Evolutionary conservation across 495 filamentous ascomycete genomes (phyloP).

Genomic region (Daldinia vernicosa): DNA sequence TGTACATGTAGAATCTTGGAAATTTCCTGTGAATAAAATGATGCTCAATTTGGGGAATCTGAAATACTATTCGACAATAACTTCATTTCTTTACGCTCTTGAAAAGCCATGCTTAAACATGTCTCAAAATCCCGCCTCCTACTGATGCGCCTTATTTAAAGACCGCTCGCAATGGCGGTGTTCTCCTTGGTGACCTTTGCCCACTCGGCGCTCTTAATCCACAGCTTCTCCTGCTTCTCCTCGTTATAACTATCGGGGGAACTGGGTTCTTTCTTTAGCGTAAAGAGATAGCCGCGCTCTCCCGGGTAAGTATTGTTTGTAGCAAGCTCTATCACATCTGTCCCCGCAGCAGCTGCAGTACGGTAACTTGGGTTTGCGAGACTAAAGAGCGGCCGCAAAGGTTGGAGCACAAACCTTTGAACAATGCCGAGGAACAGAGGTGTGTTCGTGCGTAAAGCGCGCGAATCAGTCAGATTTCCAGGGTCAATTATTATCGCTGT

Average conservation of each 20-base stretch:
- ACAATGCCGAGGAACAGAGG: conserved; percentile 43
- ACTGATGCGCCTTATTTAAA: conserved; percentile 2
- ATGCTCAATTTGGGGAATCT: not conserved
- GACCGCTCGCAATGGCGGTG: conserved; percentile 18
- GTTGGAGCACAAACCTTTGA: conserved; percentile 45
- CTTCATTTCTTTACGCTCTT: not conserved
- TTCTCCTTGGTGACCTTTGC: conserved; percentile 41
- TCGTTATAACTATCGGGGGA: conserved; percentile 52
- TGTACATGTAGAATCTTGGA: not conserved
- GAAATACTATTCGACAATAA: not conserved
- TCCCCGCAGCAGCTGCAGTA: conserved; percentile 47
- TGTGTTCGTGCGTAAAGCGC: conserved; percentile 55
- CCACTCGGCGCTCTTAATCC: conserved; percentile 58
- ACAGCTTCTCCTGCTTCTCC: conserved; percentile 54
- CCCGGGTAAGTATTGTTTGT: conserved; percentile 43
- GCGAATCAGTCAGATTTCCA: conserved; percentile 57
- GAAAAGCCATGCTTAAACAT: not conserved
- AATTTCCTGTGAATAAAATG: not conserved
- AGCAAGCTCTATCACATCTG: conserved; percentile 48
- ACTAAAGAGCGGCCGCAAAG: conserved; percentile 49
- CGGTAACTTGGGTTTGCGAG: conserved; percentile 50
- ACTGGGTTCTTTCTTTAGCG: conserved; percentile 49
- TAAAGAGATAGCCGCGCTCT: conserved; percentile 54
- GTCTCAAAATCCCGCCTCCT: not conserved
- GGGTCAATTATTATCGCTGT: conserved; percentile 59